Percentiles rank a stretch among this genome's conserved stretches.
Conservation (phyloP, 2,329 filamentous ascomycete genomes). For the Elsinoe batatas region DNA sequence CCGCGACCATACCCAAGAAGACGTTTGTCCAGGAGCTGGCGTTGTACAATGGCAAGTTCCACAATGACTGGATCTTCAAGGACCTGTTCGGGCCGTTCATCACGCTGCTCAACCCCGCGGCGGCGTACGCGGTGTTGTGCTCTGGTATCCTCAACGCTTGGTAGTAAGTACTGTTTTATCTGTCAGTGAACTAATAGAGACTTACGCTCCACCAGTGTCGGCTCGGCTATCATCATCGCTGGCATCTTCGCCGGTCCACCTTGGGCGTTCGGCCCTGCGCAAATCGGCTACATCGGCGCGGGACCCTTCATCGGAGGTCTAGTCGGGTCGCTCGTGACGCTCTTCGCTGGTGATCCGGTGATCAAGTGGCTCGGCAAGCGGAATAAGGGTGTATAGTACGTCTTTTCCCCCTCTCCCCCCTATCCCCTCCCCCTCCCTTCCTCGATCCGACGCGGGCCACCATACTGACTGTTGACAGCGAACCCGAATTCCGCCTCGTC, state of each 20-base stretch:
- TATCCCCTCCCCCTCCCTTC: too few species aligned
- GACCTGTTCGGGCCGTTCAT: conserved; percentile 18
- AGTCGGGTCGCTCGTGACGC: conserved; percentile 14
- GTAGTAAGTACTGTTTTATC: conserved; percentile 5
- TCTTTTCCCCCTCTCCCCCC: neutral
- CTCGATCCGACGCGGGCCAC: too few species aligned
- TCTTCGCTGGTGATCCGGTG: conserved; percentile 15
- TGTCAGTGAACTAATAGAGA: too few species aligned
- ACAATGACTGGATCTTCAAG: conserved; percentile 18
- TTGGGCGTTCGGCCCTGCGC: conserved; percentile 17
- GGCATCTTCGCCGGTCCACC: conserved; percentile 18
- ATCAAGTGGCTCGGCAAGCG: conserved; percentile 18
- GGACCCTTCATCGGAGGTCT: conserved; percentile 19
- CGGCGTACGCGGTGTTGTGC: conserved; percentile 15
- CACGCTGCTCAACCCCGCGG: conserved; percentile 17
- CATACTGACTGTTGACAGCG: conserved; percentile 15
- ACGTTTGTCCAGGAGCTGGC: conserved; percentile 18
- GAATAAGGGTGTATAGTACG: conserved; percentile 16
- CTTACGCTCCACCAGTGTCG: conserved; percentile 5
- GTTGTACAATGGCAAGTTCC: conserved; percentile 15
- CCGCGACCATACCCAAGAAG: conserved; percentile 15
- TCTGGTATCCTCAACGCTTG: conserved; percentile 18
- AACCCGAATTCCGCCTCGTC: conserved; percentile 24
- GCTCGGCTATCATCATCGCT: conserved; percentile 20
- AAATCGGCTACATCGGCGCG: conserved; percentile 18